These are phyloP conservation scores for Pelagomonas calceolata DNA, from an alignment of 108 stramenopile genomes.

Conservation along the genomic window DNA sequence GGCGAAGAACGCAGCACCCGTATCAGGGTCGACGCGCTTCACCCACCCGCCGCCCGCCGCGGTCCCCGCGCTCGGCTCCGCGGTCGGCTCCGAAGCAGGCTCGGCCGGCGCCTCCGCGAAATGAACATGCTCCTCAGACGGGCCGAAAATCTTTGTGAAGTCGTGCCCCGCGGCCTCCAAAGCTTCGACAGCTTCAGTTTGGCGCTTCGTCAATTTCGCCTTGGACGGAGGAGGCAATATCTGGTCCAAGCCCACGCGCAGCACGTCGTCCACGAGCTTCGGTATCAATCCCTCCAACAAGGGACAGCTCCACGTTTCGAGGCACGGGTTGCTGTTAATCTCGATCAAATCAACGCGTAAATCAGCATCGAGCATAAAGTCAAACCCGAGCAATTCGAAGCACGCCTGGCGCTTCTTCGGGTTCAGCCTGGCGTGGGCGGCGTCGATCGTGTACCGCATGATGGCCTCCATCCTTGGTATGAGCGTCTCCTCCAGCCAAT, in stretches of 20 bases:
- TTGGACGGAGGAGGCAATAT: slow-evolving; percentile 10
- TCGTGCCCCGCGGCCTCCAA: not conserved
- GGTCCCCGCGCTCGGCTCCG: too few species aligned
- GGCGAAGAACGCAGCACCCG: too few species aligned
- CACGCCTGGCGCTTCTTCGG: slow-evolving; percentile 3
- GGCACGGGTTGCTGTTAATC: slow-evolving; percentile 41
- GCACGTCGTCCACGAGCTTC: slow-evolving; percentile 26
- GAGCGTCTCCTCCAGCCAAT: slow-evolving; percentile 18
- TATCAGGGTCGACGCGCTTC: too few species aligned
- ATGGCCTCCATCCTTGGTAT: slow-evolving; percentile 15
- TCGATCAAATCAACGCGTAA: slow-evolving; percentile 29
- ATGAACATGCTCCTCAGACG: too few species aligned
- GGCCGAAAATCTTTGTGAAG: not conserved
- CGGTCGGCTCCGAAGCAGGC: too few species aligned
- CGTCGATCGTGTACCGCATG: slow-evolving; percentile 18
- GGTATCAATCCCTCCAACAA: slow-evolving; percentile 24
- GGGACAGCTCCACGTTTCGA: slow-evolving; percentile 41
- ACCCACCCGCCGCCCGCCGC: too few species aligned
- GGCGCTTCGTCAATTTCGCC: not conserved
- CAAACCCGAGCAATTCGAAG: slow-evolving; percentile 38
- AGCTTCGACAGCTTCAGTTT: not conserved
- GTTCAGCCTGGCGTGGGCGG: slow-evolving; percentile 14
- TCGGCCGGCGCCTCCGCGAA: too few species aligned
- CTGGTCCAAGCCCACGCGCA: slow-evolving; percentile 20
- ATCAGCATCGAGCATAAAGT: slow-evolving; percentile 37